Base-by-base conservation (phyloP, 257 asterid genomes). In the Leonotis leonurus region DNA sequence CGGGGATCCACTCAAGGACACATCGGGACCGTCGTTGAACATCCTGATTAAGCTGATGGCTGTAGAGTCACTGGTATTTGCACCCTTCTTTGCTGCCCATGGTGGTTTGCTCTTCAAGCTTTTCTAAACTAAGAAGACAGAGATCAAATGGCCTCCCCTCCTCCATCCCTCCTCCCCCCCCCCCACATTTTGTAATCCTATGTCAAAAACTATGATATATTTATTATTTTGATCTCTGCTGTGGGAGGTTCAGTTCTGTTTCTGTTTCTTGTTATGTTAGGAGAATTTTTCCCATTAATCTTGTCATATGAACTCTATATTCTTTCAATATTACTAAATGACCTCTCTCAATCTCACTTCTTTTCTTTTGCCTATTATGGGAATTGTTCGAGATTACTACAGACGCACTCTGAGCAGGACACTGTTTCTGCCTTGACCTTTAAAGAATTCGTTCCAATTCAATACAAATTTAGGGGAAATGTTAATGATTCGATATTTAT, bases 11-110 rank as follows among this genome's bases (percentile, higher is more conserved):
- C 70, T 81, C 17, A 81, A 81, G 72, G 85, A 81, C 51, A 81
- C 88, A 14, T 81, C 88, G 3, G 88, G 88, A 9, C 88, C 88
- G 2, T 81, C 85, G 8, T 24, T 81, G 60, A 81, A 81, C 77
- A 81, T 81, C 58, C 75, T 81, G 17, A 81, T 81, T 77, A 81
- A 81, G 68, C 75, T 81, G 6, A 81, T 81, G 87, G 87, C 87
- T 9, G 87, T 81, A 0, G 87, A 81, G 16, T 81, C 88, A 0
- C 82, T 81, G 10, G 88, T 81, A 36, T 81, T 81, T 4, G 88
- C 88, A 24, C 87, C 87, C 27, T 81, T 78, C 69, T 81, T 81
- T 17, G 87, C 87, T 14, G n/a, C 85, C n/a, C 87, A 81, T 4
- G 85, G 87, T n/a, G 87, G 87, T 30, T 35, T 81, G 55, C 85